Evolutionary conservation across 1,284 basidiomycete genomes (phyloP).

Genomic region (Marasmius sp.): DNA sequence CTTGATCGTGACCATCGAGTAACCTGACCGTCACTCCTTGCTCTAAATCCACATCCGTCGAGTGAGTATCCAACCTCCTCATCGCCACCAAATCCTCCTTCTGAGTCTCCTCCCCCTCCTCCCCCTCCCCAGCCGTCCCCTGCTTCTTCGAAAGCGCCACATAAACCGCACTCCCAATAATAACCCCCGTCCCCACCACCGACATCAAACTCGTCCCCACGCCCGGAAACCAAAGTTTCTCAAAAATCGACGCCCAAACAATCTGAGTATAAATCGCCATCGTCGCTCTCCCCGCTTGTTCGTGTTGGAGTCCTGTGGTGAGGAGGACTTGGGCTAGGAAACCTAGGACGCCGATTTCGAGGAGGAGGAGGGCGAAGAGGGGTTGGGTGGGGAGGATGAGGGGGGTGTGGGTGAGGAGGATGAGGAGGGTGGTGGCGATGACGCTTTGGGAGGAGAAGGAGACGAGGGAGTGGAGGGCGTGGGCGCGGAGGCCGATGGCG

Average conservation of each 20-base stretch:
- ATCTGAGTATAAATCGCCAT: slow-evolving; percentile 69
- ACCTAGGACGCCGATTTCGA: slow-evolving; percentile 56
- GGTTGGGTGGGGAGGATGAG: slow-evolving; percentile 47
- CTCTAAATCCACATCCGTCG: too few relatives aligned
- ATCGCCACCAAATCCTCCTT: too few relatives aligned
- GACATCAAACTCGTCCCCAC: too few relatives aligned
- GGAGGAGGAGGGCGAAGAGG: slow-evolving; percentile 45
- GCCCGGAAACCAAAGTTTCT: slow-evolving; percentile 60
- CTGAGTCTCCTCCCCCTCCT: too few relatives aligned
- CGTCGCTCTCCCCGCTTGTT: slow-evolving; percentile 60
- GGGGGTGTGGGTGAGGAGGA: slow-evolving; percentile 26
- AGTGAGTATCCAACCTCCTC: too few relatives aligned
- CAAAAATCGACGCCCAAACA: slow-evolving; percentile 58
- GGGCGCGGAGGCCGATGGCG: slow-evolving; percentile 72
- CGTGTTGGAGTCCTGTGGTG: slow-evolving; percentile 65
- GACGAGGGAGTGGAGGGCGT: slow-evolving; percentile 70
- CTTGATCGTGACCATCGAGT: too few relatives aligned
- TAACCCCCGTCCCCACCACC: slow-evolving; percentile 55
- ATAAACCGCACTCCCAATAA: slow-evolving; percentile 59
- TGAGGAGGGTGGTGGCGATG: slow-evolving; percentile 43
- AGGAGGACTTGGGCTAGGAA: slow-evolving; percentile 59
- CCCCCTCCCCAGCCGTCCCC: too few relatives aligned
- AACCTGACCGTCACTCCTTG: too few relatives aligned
- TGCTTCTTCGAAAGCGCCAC: slow-evolving; percentile 46
- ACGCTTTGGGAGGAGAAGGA: slow-evolving; percentile 69